Base-by-base conservation (phyloP, 2,329 filamentous ascomycete genomes). In the Atkinsonella hypoxylon region DNA sequence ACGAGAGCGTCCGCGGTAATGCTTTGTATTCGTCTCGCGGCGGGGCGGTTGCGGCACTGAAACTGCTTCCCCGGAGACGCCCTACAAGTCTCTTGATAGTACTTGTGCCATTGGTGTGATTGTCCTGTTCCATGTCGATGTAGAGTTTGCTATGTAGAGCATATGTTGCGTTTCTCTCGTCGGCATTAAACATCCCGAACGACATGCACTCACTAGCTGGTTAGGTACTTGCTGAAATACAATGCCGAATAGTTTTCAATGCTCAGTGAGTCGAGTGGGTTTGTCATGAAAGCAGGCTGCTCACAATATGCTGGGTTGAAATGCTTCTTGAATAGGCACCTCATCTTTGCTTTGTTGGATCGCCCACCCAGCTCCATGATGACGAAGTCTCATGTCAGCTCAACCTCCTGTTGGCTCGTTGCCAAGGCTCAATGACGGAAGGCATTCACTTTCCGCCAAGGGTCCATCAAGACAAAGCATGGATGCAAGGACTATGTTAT, bases 1-100 rank as follows among this genome's bases (percentile, higher is more conserved):
- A 45, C 38, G 36, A 44, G 15, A 12, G 46, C 2, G 36, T 48
- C 22, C 39, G 26, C n/a, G 41, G 36, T 45, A 30, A 38, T 32
- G 34, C 32, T 3, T 45, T 34, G 41, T 18, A 32, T 11, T 31
- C 40, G 26, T 48, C 31, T 40, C 26, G 50, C 11, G n/a, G 42
- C 13, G 30, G 45, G 2, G 51, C 41, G 17, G 30, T 38, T 15
- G 31, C 8, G 20, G 15, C 10, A n/a, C 42, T 50, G 32, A 44
- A 41, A 41, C 54, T 52, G 31, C 30, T 47, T 44, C 47, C 49
- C 26, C 54, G 54, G 17, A 56, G 47, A 9, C 55, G 55, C 30
- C 51, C 52, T 39, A 56, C 54, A 31, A 57, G 47, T 38, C 51
- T 54, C 20, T 44, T 41, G 31, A 51, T 42, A 13, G 48, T 45